phyloP scores from a whole-genome alignment of 129 eudicot species.

The Ambrosia artemisiifolia region DNA sequence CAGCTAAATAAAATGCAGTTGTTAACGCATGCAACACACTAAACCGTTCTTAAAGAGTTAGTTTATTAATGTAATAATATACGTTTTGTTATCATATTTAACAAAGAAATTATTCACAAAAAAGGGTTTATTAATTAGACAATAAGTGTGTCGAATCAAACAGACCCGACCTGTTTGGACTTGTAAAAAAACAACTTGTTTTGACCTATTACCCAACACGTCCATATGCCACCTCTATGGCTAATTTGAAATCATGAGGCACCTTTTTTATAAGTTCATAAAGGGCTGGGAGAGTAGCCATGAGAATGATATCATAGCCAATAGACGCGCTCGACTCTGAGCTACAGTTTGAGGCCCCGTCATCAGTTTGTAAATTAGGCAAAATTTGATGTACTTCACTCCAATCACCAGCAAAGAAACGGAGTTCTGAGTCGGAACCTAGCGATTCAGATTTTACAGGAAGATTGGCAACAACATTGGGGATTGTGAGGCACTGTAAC shows the following conservation, averaged over 20 bases:
- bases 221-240: not conserved
- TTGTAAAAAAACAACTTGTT: too few relatives aligned
- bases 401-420: conserved; percentile 96
- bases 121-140: not conserved
- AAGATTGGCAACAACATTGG: conserved; percentile 69
- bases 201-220: not conserved
- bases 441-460: conserved; percentile 14
- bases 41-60: not conserved
- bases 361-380: conserved; percentile 30
- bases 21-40: not conserved
- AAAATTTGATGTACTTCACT: conserved; percentile 55
- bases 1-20: not conserved
- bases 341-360: not conserved
- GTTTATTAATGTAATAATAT: not conserved
- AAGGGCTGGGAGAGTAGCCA: conserved; percentile 74
- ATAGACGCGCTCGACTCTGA: not conserved
- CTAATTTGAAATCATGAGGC: conserved; percentile 5
- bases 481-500: conserved; percentile 68
- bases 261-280: conserved; percentile 74
- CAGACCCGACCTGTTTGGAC: too few relatives aligned
- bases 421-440: conserved; percentile 34
- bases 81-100: not conserved
- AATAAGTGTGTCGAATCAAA: not conserved
- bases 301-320: conserved; percentile 71
- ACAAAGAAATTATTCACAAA: not conserved